phyloP scores from a whole-genome alignment of 2,329 filamentous ascomycete genomes.

The Fusarium decemcellulare region DNA sequence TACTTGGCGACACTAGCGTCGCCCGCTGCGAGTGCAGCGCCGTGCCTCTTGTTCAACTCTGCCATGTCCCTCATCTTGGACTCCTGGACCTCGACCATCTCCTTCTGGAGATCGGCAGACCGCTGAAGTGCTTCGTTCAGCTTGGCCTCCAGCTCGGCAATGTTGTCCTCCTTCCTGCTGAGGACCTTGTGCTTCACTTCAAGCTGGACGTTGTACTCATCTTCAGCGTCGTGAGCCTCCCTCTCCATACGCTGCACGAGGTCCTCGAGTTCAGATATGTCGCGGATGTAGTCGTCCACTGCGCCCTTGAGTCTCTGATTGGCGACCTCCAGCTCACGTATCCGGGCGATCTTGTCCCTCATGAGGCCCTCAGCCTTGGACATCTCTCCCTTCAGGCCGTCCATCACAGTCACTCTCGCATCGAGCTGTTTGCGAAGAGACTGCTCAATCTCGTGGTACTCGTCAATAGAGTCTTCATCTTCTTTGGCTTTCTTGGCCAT shows the following conservation, averaged over 20 bases:
- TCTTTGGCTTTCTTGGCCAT: conserved; percentile 63
- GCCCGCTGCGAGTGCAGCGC: conserved; percentile 62
- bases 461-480: conserved; percentile 69
- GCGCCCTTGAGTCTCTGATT: conserved; percentile 66
- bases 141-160: conserved; percentile 60
- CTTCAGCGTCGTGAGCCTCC: conserved; percentile 49
- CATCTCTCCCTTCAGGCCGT: conserved; percentile 61
- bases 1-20: conserved; percentile 67
- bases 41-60: conserved; percentile 58
- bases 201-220: conserved; percentile 51
- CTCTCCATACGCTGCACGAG: conserved; percentile 65
- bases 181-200: conserved; percentile 53
- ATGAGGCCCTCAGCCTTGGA: conserved; percentile 51
- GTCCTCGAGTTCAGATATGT: conserved; percentile 67
- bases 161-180: conserved; percentile 53
- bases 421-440: conserved; percentile 70
- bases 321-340: conserved; percentile 64
- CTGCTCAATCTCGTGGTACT: conserved; percentile 70
- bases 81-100: conserved; percentile 57
- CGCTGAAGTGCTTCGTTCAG: conserved; percentile 59
- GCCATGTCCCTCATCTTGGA: conserved; percentile 50
- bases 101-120: conserved; percentile 54
- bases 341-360: conserved; percentile 54
- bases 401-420: conserved; percentile 66
- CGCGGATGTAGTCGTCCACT: conserved; percentile 66